phyloP scores from a whole-genome alignment of 768 basidiomycete genomes.

The Naganishia randhawae region DNA sequence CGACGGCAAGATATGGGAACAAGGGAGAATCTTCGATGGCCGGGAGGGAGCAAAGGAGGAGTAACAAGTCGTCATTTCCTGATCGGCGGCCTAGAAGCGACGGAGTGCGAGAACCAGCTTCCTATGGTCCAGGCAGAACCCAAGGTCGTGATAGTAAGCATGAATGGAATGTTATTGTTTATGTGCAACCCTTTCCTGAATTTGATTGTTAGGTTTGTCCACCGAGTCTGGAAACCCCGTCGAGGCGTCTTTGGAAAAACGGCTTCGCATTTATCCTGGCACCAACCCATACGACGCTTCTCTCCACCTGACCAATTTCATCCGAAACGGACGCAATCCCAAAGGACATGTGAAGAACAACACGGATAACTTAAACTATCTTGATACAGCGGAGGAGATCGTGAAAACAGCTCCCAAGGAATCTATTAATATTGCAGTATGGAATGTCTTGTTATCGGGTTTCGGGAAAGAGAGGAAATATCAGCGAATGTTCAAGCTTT shows the following conservation, averaged over 20 bases:
- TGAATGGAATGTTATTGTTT: neutral
- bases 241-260: neutral
- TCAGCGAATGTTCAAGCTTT: slow-evolving; percentile 41
- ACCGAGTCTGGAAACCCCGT: neutral
- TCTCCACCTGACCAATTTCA: slow-evolving; percentile 15
- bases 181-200: neutral
- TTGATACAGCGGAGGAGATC: slow-evolving; percentile 26
- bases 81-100: neutral
- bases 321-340: neutral
- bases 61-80: neutral
- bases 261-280: slow-evolving; percentile 9
- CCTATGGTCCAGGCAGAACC: neutral
- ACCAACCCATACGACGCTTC: slow-evolving; percentile 15
- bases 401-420: slow-evolving; percentile 31
- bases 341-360: neutral
- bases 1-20: neutral
- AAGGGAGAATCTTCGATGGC: neutral
- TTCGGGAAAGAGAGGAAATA: slow-evolving; percentile 35
- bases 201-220: neutral
- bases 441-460: slow-evolving; percentile 44
- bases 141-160: neutral
- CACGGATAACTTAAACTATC: neutral
- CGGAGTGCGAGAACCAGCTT: neutral
- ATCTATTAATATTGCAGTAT: slow-evolving; percentile 40
- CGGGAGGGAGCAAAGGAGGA: neutral